A percentile compares a stretch with the other conserved stretches of the same genome.
Evolutionary conservation across 164 flowering plant species (phyloP).

Genomic region (Aristolochia californica): DNA sequence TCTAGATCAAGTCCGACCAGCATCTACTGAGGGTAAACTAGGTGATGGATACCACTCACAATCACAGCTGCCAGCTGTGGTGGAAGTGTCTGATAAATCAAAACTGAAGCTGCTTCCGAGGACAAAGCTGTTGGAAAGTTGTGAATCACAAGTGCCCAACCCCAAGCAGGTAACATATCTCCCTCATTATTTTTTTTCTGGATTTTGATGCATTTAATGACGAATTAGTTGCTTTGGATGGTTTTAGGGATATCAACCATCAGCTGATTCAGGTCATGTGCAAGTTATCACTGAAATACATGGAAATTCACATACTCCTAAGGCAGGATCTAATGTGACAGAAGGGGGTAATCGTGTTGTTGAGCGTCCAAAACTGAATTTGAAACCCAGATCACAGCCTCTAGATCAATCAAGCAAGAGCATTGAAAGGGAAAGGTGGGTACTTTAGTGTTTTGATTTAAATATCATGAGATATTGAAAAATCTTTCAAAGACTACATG

Average conservation of each 20-base stretch:
- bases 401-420: conserved; percentile 34
- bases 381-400: conserved; percentile 70
- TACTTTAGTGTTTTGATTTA: background rate
- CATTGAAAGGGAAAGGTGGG: conserved; percentile 52
- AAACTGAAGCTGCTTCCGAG: conserved; percentile 75
- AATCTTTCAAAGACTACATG: too few species aligned
- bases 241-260: conserved; percentile 23
- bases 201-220: background rate
- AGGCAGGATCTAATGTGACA: conserved; percentile 27
- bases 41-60: conserved; percentile 14
- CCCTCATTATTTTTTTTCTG: background rate
- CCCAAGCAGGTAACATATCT: conserved; percentile 45
- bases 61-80: conserved; percentile 14
- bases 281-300: conserved; percentile 19
- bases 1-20: conserved; percentile 17
- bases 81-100: conserved; percentile 56
- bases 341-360: conserved; percentile 33
- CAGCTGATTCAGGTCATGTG: conserved; percentile 18
- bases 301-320: conserved; percentile 24
- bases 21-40: conserved; percentile 21
- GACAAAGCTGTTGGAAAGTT: conserved; percentile 50
- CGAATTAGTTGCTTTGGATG: background rate
- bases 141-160: conserved; percentile 29
- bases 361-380: conserved; percentile 68
- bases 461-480: background rate